Conservation (phyloP, 2,329 filamentous ascomycete species). For the Fusarium austroafricanum region DNA sequence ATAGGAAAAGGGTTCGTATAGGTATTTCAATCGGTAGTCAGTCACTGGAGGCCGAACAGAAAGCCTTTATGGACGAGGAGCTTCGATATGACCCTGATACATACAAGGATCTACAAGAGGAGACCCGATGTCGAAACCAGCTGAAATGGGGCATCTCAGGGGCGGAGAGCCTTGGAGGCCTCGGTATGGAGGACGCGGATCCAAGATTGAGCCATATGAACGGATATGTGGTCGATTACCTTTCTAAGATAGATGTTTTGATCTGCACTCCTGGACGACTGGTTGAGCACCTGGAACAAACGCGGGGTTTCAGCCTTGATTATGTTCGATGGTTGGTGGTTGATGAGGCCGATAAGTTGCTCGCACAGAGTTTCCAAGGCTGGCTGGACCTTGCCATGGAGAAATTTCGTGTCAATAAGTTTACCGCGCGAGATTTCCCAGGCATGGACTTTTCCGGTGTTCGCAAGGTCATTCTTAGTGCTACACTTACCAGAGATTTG, state of each 20-base stretch:
- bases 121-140: conserved; percentile 18
- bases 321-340: conserved; percentile 89
- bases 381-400: conserved; percentile 83
- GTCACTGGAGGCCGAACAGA: conserved; percentile 74
- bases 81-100: conserved; percentile 72
- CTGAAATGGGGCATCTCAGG: conserved; percentile 14
- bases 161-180: conserved; percentile 34
- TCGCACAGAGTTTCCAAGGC: conserved; percentile 92
- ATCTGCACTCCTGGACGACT: conserved; percentile 92
- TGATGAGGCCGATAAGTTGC: conserved; percentile 91
- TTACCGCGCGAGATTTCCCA: conserved; percentile 65
- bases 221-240: conserved; percentile 70
- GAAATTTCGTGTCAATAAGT: conserved; percentile 62
- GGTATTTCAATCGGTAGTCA: conserved; percentile 87
- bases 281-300: conserved; percentile 89
- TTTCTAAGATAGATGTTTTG: conserved; percentile 84
- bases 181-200: conserved; percentile 39
- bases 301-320: conserved; percentile 82
- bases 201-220: conserved; percentile 52
- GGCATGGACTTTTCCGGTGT: conserved; percentile 66
- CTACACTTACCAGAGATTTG: conserved; percentile 90
- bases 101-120: conserved; percentile 52
- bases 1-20: conserved; percentile 77
- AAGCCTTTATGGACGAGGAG: conserved; percentile 58
- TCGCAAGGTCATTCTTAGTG: conserved; percentile 87